Evolutionary conservation across 2,329 filamentous ascomycete species (phyloP), one percentile per base, ranked within the genome.

Genomic region (Claviceps purpurea): DNA sequence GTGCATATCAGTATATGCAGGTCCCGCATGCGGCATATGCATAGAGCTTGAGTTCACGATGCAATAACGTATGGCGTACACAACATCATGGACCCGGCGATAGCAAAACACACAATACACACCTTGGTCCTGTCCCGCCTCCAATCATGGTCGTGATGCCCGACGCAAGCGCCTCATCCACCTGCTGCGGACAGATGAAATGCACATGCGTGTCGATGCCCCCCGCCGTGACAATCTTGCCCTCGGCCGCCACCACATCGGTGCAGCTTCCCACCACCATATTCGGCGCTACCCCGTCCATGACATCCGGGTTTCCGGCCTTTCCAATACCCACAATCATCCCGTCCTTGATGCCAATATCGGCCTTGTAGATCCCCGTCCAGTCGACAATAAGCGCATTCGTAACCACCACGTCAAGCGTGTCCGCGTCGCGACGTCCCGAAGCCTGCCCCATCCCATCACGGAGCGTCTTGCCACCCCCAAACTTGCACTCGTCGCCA

Each of bases 391-490:
- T 84, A 57, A 97, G 71, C 5, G 90, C 91, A 61, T 96, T 97
- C 1, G 84, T 88, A 54, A 97, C 81, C 24, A 95, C 87, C 47
- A 91, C 78, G 65, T 97, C 91, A 54, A 96, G 70, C 24, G 80
- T 81, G 24, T 90, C 82, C 2, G 75, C 73, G 60, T 91, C 85
- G 0, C 77, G 69, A 44, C 87, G 77, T 4, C 88, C 90, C 24
- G 84, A 85, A 5, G 89, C 87, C 71, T 96, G 90, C 3, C 90
- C 91, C 90, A 97, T 97, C 37, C 91, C 91, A 66, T 97, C 91
- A 55, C 91, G 79, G 54, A 97, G 71, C 40, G 89, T 93, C 75
- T 97, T 97, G 47, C 91, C 91, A 45, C 91, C 91, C 16, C 91
- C 91, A 67, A 97, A 97, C 57, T 89, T 85, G 66, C 90, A 96